Base-by-base conservation (phyloP, 2,329 filamentous ascomycete genomes). In the Colletotrichum theobromicola region DNA sequence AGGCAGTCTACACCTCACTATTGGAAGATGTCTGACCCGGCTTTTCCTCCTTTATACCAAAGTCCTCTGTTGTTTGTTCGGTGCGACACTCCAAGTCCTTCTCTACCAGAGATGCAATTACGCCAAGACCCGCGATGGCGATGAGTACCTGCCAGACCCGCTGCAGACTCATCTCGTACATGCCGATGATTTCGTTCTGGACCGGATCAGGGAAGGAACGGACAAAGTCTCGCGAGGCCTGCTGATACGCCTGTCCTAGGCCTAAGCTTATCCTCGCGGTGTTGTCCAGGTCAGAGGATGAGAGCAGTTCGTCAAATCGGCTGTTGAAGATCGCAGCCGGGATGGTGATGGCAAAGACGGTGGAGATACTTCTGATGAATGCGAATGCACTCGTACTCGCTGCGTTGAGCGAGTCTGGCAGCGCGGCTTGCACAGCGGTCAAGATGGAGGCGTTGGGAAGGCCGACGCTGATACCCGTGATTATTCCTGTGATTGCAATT, bases 301-400 rank as follows among this genome's bases (percentile, higher is more conserved):
- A 83, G 0, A 85, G 61, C 81, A 78, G 5, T 79, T 76, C 81
- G 84, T 85, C 70, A 82, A 76, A 76, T 4, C 76, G 76, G 70
- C 76, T 82, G 8, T 87, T 88, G 6, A 94, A 91, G 77, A 93
- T 90, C 60, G 93, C 93, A 81, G 98, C 94, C 74, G 91, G 88
- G 84, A 95, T 94, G 77, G 92, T 93, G 55, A 94, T 87, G 4
- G 85, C 83, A 13, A 95, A 90, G 4, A 91, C 87, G 6, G 93
- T 91, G 24, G 93, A 88, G 35, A 90, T 85, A 67, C 80, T 84
- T 35, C 88, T 84, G 69, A 88, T 78, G 72, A 90, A 90, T 1
- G 81, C 79, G 81, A 84, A 88, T 53, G 85, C 84, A 2, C 80
- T 82, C 4, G 85, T 85, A 0, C 84, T 83, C 1, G 81, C 71